phyloP scores from a whole-genome alignment of 2,329 filamentous ascomycete genomes.

The Monosporascus sp. region DNA sequence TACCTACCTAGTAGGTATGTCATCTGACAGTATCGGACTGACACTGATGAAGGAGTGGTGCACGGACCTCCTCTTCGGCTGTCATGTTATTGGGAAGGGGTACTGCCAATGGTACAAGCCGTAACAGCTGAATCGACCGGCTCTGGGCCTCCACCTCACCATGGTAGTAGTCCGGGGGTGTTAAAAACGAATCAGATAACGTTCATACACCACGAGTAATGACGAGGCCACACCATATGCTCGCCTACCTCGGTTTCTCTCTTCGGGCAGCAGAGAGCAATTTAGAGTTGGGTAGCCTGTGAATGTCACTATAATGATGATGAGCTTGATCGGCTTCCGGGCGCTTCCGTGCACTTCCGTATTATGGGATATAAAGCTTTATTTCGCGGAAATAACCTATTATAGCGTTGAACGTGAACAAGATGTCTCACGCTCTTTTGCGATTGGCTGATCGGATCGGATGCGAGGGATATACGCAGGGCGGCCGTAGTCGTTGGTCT shows the following conservation, averaged over 20 bases:
- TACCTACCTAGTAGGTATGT: too few species aligned
- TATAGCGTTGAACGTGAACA: too few species aligned
- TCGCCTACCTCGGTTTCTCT: neutral
- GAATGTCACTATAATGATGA: too few species aligned
- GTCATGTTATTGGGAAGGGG: too few species aligned
- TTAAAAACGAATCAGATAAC: slow-evolving; percentile 33
- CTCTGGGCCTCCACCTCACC: slow-evolving; percentile 10
- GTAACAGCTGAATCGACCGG: neutral
- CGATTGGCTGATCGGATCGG: neutral
- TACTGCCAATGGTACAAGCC: too few species aligned
- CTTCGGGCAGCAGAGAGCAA: neutral
- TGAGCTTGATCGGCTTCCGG: too few species aligned
- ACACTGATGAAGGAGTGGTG: too few species aligned
- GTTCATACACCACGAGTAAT: slow-evolving; percentile 32
- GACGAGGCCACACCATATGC: slow-evolving; percentile 3
- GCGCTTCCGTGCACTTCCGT: too few species aligned
- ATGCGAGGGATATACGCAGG: neutral
- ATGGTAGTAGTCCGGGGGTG: slow-evolving; percentile 4
- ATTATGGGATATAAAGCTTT: too few species aligned
- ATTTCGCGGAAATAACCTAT: too few species aligned
- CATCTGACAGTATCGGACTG: too few species aligned
- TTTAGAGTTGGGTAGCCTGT: neutral
- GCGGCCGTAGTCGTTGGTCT: neutral
- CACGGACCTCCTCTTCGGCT: too few species aligned
- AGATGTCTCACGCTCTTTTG: neutral